A percentile compares a stretch with the other conserved stretches of the same genome.
Conservation (phyloP, 768 basidiomycete species). For the Coprinellus micaceus region DNA sequence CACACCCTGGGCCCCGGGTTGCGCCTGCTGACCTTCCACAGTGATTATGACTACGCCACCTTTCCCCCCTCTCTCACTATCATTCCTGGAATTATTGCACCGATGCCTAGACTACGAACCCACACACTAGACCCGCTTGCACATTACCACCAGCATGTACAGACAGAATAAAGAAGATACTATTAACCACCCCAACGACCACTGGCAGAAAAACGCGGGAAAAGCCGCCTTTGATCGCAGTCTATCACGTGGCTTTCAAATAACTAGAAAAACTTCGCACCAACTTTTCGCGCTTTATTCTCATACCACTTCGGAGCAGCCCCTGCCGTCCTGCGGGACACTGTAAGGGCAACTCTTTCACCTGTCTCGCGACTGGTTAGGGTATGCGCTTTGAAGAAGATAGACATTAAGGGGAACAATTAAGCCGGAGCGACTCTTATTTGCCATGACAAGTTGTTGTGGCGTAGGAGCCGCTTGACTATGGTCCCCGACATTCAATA, state of each 20-base stretch:
- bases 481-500: conserved; percentile 57
- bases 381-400: conserved; percentile 56
- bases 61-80: too few species aligned
- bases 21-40: not conserved
- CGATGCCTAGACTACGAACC: too few species aligned
- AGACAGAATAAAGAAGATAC: too few species aligned
- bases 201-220: too few species aligned
- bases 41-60: too few species aligned
- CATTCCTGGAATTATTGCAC: too few species aligned
- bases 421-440: conserved; percentile 74
- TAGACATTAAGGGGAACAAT: conserved; percentile 49
- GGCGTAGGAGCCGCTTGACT: conserved; percentile 68
- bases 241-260: not conserved
- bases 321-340: conserved; percentile 20
- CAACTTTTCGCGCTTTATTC: conserved; percentile 14
- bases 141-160: too few species aligned
- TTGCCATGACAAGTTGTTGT: conserved; percentile 32
- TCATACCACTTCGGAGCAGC: conserved; percentile 39
- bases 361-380: conserved; percentile 34
- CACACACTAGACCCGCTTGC: too few species aligned
- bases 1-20: not conserved
- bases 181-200: too few species aligned
- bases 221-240: too few species aligned
- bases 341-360: conserved; percentile 52
- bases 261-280: not conserved